Conservation (phyloP, 2,329 filamentous ascomycete species). For the Zymoseptoria ardabiliae region DNA sequence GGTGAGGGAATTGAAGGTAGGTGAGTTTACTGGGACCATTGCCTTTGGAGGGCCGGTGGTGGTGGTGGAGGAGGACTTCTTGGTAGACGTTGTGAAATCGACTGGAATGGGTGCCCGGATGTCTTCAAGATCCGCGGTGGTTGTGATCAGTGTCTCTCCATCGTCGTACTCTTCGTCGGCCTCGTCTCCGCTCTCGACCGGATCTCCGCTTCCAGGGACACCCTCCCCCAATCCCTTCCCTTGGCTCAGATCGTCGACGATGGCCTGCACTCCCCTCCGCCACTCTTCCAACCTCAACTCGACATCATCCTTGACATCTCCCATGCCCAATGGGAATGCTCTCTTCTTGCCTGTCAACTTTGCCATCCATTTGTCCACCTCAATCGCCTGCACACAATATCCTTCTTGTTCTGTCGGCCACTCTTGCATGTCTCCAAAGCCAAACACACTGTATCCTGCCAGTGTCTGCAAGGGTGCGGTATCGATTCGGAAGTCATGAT, state of each 20-base stretch:
- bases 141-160: constrained; percentile 29
- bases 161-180: constrained; percentile 51
- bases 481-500: constrained; percentile 94
- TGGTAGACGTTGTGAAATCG: constrained; percentile 75
- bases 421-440: constrained; percentile 81
- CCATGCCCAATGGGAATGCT: constrained; percentile 82
- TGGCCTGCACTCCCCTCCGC: constrained; percentile 64
- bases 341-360: constrained; percentile 79
- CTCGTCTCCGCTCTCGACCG: constrained; percentile 78
- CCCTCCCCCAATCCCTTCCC: constrained; percentile 55
- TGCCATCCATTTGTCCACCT: constrained; percentile 95
- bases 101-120: constrained; percentile 62
- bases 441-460: constrained; percentile 87
- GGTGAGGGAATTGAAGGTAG: constrained; percentile 79
- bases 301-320: constrained; percentile 64
- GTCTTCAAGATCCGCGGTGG: constrained; percentile 67
- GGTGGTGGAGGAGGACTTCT: constrained; percentile 41
- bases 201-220: constrained; percentile 72
- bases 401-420: constrained; percentile 89
- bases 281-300: constrained; percentile 63
- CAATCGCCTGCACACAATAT: constrained; percentile 85
- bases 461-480: constrained; percentile 71
- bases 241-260: constrained; percentile 52
- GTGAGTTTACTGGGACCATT: constrained; percentile 89
- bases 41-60: constrained; percentile 57